phyloP scores from a whole-genome alignment of 805 yeast species.

The Debaryomyces castellii region DNA sequence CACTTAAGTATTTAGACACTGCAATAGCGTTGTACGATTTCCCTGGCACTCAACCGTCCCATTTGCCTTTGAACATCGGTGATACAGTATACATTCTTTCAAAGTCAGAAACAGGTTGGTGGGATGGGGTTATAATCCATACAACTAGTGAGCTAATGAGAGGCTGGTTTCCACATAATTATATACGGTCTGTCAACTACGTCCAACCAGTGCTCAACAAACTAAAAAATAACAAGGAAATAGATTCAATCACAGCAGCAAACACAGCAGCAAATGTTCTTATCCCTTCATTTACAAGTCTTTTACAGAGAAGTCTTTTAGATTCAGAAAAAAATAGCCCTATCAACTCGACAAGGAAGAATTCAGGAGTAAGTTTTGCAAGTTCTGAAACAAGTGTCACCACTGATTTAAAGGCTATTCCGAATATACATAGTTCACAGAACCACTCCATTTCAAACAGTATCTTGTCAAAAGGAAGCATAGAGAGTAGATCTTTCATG shows the following conservation, averaged over 20 bases:
- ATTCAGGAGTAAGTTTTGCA: slow-evolving; percentile 51
- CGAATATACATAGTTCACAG: background rate
- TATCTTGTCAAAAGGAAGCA: background rate
- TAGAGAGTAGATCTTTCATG: slow-evolving; percentile 12
- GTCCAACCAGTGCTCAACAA: slow-evolving; percentile 40
- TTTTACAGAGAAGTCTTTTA: slow-evolving; percentile 33
- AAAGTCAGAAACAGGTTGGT: slow-evolving; percentile 72
- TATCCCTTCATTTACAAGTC: slow-evolving; percentile 39
- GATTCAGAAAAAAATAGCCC: slow-evolving; percentile 34
- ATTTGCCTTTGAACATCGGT: slow-evolving; percentile 57
- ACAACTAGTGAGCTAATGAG: slow-evolving; percentile 45
- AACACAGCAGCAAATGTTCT: slow-evolving; percentile 47
- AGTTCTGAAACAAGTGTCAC: slow-evolving; percentile 38
- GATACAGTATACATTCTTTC: slow-evolving; percentile 70
- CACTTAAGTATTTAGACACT: slow-evolving; percentile 48
- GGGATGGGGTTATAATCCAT: slow-evolving; percentile 68
- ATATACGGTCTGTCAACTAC: slow-evolving; percentile 48
- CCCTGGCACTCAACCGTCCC: slow-evolving; percentile 50
- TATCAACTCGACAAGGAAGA: slow-evolving; percentile 40
- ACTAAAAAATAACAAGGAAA: slow-evolving; percentile 37
- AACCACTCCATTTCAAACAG: slow-evolving; percentile 10
- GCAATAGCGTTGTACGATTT: slow-evolving; percentile 60
- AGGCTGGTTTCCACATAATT: slow-evolving; percentile 85
- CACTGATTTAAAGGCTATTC: slow-evolving; percentile 15
- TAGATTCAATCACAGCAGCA: slow-evolving; percentile 45